A percentile compares a stretch with the other conserved stretches of the same genome.
These are phyloP conservation scores for Hibiscus trionum DNA, from an alignment of 345 rosid species.

Conservation along the genomic window DNA sequence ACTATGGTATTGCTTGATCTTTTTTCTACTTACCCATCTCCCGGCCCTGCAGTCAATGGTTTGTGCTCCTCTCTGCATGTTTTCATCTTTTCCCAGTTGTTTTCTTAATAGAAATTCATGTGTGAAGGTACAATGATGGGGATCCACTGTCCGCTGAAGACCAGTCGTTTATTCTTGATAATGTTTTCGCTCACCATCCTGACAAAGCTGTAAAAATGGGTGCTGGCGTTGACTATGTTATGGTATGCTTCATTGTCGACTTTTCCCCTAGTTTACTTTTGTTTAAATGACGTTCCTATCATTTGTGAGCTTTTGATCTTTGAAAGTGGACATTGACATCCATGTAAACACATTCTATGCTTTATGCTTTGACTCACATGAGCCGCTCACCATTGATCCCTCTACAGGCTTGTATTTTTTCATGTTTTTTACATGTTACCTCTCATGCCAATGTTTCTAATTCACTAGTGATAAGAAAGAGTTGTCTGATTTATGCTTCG, in stretches of 20 bases:
- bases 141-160: conserved; percentile 66
- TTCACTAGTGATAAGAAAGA: neutral
- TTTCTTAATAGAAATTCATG: conserved; percentile 16
- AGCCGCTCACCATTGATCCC: neutral
- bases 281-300: neutral
- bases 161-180: conserved; percentile 49
- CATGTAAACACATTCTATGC: neutral
- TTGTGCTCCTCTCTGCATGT: conserved; percentile 3
- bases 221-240: conserved; percentile 66
- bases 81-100: neutral
- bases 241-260: conserved; percentile 31
- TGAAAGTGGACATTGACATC: neutral
- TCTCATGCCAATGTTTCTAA: neutral
- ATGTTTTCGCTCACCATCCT: conserved; percentile 69
- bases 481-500: neutral
- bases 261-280: neutral
- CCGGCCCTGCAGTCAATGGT: neutral
- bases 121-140: conserved; percentile 71
- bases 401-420: no score
- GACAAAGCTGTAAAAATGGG: conserved; percentile 65
- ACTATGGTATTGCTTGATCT: neutral
- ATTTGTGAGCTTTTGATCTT: neutral
- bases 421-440: neutral
- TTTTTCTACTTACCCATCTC: neutral
- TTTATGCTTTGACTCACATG: neutral